A percentile compares a stretch with the other conserved stretches of the same genome.
phyloP scores from a whole-genome alignment of 2,329 filamentous ascomycete genomes.

The Alternaria triticina region DNA sequence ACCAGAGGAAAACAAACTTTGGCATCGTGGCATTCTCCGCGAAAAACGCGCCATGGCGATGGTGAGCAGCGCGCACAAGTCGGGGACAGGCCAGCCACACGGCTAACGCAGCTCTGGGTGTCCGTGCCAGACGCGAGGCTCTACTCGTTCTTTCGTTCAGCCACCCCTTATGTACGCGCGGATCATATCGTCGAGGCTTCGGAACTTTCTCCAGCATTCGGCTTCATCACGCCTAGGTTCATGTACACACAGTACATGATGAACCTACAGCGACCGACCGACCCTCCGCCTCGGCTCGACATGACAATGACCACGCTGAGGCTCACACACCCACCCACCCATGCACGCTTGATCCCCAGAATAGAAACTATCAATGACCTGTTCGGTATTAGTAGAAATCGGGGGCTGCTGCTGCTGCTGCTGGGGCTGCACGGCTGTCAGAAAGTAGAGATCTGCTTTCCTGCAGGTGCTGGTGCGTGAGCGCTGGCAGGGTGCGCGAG shows the following conservation, averaged over 20 bases:
- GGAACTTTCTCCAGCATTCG: constrained; percentile 2
- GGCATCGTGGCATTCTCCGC: neutral
- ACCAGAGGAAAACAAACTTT: neutral
- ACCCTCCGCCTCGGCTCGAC: neutral
- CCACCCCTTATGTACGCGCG: neutral
- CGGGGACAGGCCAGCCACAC: neutral
- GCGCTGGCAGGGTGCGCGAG: neutral
- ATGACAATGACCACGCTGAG: neutral
- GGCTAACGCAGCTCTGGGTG: neutral
- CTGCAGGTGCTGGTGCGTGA: neutral
- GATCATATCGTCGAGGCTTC: neutral
- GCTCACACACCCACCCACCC: neutral
- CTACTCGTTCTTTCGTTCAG: neutral
- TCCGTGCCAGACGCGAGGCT: neutral
- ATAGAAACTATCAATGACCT: constrained; percentile 11
- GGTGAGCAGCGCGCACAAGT: neutral
- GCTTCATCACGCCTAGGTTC: neutral
- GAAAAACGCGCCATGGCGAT: neutral
- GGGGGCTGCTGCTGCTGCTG: neutral
- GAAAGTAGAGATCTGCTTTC: neutral
- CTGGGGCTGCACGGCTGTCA: neutral
- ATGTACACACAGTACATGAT: neutral
- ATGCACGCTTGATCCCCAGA: neutral
- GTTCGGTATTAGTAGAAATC: neutral
- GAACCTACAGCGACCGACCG: neutral